Evolutionary conservation across 2,329 filamentous ascomycete species (phyloP).

Genomic region (Coniochaeta sp.): DNA sequence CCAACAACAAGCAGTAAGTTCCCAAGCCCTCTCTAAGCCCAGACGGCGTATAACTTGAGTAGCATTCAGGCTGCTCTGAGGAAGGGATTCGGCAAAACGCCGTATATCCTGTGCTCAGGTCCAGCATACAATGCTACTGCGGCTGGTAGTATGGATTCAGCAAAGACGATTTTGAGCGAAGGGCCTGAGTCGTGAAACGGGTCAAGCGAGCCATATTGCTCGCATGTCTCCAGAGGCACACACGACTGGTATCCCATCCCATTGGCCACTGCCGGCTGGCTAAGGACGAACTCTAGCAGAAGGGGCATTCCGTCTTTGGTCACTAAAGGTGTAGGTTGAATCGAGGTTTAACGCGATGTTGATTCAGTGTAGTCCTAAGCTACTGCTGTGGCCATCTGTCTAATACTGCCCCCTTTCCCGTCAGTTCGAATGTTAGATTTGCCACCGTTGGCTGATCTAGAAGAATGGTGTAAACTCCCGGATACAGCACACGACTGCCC

Average conservation of each 20-base stretch:
- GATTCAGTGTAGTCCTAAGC: background rate
- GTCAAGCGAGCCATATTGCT: slow-evolving; percentile 36
- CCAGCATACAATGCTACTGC: slow-evolving; percentile 53
- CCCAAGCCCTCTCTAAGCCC: no score
- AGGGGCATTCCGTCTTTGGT: no score
- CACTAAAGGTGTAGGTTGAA: no score
- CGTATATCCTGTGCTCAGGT: slow-evolving; percentile 56
- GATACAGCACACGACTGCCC: slow-evolving; percentile 46
- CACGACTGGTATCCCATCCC: no score
- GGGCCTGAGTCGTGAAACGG: no score
- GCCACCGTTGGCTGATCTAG: slow-evolving; percentile 36
- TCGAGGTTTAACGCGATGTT: no score
- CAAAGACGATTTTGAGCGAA: slow-evolving; percentile 51
- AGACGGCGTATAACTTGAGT: slow-evolving; percentile 46
- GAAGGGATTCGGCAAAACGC: slow-evolving; percentile 42
- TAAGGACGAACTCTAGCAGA: no score
- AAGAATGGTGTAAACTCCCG: slow-evolving; percentile 40
- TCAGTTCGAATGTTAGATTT: slow-evolving; percentile 36
- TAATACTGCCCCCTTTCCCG: slow-evolving; percentile 32
- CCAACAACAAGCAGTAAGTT: no score
- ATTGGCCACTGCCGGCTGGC: no score
- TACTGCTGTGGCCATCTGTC: slow-evolving; percentile 24
- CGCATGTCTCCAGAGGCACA: no score
- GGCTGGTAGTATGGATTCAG: slow-evolving; percentile 48
- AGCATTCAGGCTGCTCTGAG: slow-evolving; percentile 44